phyloP scores from a whole-genome alignment of 257 asterid genomes.

The Solanum microdontum region DNA sequence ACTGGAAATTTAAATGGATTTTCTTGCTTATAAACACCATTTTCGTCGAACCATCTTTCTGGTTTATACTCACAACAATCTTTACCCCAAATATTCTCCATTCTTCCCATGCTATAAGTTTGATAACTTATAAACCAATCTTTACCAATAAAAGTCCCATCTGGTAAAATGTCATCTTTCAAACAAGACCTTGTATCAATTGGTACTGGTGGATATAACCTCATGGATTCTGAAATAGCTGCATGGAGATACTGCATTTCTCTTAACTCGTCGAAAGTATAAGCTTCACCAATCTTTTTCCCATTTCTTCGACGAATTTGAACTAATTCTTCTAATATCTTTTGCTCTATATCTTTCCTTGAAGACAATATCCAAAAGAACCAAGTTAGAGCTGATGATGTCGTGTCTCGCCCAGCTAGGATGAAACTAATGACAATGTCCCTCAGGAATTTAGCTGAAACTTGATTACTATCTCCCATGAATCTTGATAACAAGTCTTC shows the following conservation, averaged over 20 bases:
- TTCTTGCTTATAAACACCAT: slow-evolving; percentile 52
- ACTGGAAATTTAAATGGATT: slow-evolving; percentile 58
- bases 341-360: slow-evolving; percentile 31
- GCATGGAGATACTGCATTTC: slow-evolving; percentile 91
- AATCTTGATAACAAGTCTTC: slow-evolving; percentile 74
- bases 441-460: slow-evolving; percentile 50
- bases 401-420: slow-evolving; percentile 86
- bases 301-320: slow-evolving; percentile 8
- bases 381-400: slow-evolving; percentile 83
- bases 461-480: slow-evolving; percentile 22
- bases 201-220: slow-evolving; percentile 86
- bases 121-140: slow-evolving; percentile 52
- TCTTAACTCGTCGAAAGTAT: slow-evolving; percentile 51
- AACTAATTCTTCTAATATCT: slow-evolving; percentile 38
- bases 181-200: slow-evolving; percentile 48
- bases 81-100: slow-evolving; percentile 71
- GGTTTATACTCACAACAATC: slow-evolving; percentile 73
- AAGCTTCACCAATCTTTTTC: slow-evolving; percentile 26
- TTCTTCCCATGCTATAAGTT: slow-evolving; percentile 80
- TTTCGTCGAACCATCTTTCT: slow-evolving; percentile 84
- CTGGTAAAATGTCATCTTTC: slow-evolving; percentile 55
- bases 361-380: slow-evolving; percentile 70
- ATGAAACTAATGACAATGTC: slow-evolving; percentile 80
- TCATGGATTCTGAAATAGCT: slow-evolving; percentile 70
- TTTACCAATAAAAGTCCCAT: slow-evolving; percentile 65